phyloP scores from a whole-genome alignment of 2,329 filamentous ascomycete genomes.

The Emericellopsis atlantica region DNA sequence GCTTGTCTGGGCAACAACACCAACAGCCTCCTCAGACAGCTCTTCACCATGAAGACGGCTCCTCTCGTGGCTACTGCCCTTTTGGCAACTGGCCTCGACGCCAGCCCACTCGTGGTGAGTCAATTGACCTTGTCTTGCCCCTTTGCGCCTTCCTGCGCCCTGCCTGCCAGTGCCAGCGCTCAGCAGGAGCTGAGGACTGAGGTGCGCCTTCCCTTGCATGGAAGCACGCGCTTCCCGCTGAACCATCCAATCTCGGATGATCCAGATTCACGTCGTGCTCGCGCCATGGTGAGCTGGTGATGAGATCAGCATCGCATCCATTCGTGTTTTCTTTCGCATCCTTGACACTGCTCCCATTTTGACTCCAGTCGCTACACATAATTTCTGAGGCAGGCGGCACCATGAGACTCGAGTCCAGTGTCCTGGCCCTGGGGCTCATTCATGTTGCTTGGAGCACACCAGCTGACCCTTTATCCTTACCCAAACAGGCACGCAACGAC shows the following conservation, averaged over 20 bases:
- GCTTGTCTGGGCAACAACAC: no score
- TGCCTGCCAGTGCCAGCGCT: not conserved
- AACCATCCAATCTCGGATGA: not conserved
- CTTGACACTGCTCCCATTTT: no score
- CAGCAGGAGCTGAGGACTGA: not conserved
- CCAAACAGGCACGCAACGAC: constrained; percentile 6
- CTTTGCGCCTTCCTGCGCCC: not conserved
- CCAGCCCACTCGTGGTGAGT: constrained; percentile 1
- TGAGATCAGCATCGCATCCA: no score
- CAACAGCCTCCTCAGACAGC: no score
- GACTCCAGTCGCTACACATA: no score
- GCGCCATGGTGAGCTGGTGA: not conserved
- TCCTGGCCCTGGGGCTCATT: no score
- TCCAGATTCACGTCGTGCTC: not conserved
- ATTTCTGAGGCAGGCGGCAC: no score
- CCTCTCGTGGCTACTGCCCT: constrained; percentile 16
- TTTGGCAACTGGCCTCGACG: constrained; percentile 15
- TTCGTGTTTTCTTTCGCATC: no score
- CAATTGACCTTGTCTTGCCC: not conserved
- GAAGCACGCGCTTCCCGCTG: no score
- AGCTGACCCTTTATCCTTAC: constrained; percentile 9
- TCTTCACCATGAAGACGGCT: constrained; percentile 18
- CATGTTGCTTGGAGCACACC: not conserved
- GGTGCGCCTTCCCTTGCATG: no score
- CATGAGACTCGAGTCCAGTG: no score